Base-by-base conservation (phyloP, 2,329 filamentous ascomycete genomes). In the Aspergillus sp. region DNA sequence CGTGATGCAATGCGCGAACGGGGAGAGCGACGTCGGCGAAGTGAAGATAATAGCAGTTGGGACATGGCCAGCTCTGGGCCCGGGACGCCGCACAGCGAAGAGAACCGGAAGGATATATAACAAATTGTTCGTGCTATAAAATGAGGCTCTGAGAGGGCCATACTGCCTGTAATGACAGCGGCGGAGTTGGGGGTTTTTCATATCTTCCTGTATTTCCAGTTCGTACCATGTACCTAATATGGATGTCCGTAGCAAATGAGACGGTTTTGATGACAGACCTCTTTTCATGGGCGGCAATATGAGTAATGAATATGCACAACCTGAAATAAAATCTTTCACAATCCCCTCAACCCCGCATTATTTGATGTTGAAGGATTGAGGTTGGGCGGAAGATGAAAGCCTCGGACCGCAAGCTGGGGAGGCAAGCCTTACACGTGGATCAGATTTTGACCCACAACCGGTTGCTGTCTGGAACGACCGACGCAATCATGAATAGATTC, bases 61-160 rank as follows among this genome's bases (percentile, higher is more conserved):
- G 74, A 75, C 39, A 69, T 74, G 68, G 70, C 66, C 47, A 76
- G 73, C 55, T 73, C 74, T 5, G 72, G 71, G 12, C 68, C 73
- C 36, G 60, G 63, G n/a, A 75, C 73, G 5, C 72, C 72, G 15
- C 64, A 68, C 9, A 71, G 68, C n/a, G 72, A 74, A 48, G 73
- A 71, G 57, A 58, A 59, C 50, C 70, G 71, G 52, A 76, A 76
- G 57, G 69, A 74, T 61, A 56, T 70, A 53, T 74, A 62, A 70
- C 20, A 41, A 34, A 32, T 48, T 38, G 15, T 12, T 45, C 24
- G 11, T 44, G 38, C 22, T 42, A 56, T 57, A 45, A 39, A 53
- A 8, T 20, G 24, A 47, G 22, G 20, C 45, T 18, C 43, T 47
- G 26, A 32, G 18, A 54, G 26, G 41, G 53, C 58, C 43, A 42